phyloP scores from a whole-genome alignment of 2,329 filamentous ascomycete species.

The Metarhizium anisopliae region DNA sequence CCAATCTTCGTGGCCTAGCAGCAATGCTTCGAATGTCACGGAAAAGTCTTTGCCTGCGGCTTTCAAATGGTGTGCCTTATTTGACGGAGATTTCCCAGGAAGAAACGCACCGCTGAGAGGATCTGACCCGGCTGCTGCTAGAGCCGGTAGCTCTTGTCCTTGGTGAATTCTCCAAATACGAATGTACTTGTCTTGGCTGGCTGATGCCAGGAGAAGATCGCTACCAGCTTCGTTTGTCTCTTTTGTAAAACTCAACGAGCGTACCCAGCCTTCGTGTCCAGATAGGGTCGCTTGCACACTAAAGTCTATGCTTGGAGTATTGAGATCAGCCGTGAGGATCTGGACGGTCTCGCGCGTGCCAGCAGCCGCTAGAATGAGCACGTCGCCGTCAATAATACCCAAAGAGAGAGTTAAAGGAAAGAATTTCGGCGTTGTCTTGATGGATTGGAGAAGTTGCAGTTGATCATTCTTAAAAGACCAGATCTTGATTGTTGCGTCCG shows the following conservation, averaged over 20 bases:
- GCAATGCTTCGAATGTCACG: slow-evolving; percentile 84
- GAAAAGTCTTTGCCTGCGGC: slow-evolving; percentile 56
- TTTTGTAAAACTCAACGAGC: slow-evolving; percentile 69
- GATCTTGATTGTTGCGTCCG: slow-evolving; percentile 62
- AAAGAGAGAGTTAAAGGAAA: slow-evolving; percentile 75
- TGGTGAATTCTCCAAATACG: slow-evolving; percentile 81
- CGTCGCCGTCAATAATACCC: slow-evolving; percentile 43
- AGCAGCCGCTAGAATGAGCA: slow-evolving; percentile 68
- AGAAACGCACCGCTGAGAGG: slow-evolving; percentile 48
- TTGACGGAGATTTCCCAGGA: slow-evolving; percentile 67
- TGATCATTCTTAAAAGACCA: slow-evolving; percentile 56
- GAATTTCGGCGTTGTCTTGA: slow-evolving; percentile 66
- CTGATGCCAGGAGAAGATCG: slow-evolving; percentile 79
- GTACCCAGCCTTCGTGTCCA: slow-evolving; percentile 92
- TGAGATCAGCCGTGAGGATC: slow-evolving; percentile 55
- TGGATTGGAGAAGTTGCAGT: slow-evolving; percentile 54
- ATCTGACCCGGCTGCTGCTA: slow-evolving; percentile 45
- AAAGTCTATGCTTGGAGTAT: slow-evolving; percentile 41
- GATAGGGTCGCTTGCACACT: slow-evolving; percentile 65
- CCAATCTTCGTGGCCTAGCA: slow-evolving; percentile 97
- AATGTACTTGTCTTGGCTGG: slow-evolving; percentile 96
- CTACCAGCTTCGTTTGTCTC: slow-evolving; percentile 46
- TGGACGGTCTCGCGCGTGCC: slow-evolving; percentile 80
- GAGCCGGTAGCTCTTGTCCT: slow-evolving; percentile 54
- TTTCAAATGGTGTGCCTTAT: slow-evolving; percentile 76